phyloP scores from a whole-genome alignment of 768 basidiomycete genomes.

The Termitomyces sp. region DNA sequence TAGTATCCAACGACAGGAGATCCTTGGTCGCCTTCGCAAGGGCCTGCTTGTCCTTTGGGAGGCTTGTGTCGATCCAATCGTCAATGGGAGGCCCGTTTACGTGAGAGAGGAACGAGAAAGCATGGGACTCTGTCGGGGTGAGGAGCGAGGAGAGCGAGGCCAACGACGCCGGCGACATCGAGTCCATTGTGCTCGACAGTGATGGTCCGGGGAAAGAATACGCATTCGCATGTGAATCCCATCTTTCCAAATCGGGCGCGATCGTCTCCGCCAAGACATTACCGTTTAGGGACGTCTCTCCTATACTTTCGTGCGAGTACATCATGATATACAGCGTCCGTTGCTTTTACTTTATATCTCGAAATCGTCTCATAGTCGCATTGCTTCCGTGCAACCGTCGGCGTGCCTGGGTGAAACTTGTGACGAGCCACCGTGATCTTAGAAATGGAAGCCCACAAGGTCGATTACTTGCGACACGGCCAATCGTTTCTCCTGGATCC shows the following conservation, averaged over 20 bases:
- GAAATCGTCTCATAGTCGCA: neutral
- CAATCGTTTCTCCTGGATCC: neutral
- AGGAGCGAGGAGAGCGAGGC: conserved; percentile 38
- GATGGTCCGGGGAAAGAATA: conserved; percentile 7
- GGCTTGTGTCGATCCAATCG: conserved; percentile 39
- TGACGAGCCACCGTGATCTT: neutral
- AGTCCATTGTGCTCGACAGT: conserved; percentile 10
- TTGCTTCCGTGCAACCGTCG: neutral
- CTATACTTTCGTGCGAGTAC: neutral
- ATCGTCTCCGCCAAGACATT: conserved; percentile 3
- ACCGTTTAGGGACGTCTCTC: neutral
- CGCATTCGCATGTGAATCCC: conserved; percentile 14
- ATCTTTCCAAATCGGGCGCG: conserved; percentile 9
- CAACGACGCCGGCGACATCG: conserved; percentile 14
- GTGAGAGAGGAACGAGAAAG: conserved; percentile 59
- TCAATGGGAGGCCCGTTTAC: conserved; percentile 39
- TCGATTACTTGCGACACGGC: neutral
- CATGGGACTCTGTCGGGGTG: conserved; percentile 59
- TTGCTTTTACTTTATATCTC: neutral
- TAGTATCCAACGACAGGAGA: conserved; percentile 65
- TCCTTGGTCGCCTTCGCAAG: conserved; percentile 79
- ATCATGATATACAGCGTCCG: neutral
- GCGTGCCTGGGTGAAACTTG: neutral
- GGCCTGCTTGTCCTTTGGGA: conserved; percentile 51
- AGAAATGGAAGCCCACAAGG: neutral